Evolutionary conservation across 75 land plant species (phyloP).

Genomic region (Ceratopteris richardii): DNA sequence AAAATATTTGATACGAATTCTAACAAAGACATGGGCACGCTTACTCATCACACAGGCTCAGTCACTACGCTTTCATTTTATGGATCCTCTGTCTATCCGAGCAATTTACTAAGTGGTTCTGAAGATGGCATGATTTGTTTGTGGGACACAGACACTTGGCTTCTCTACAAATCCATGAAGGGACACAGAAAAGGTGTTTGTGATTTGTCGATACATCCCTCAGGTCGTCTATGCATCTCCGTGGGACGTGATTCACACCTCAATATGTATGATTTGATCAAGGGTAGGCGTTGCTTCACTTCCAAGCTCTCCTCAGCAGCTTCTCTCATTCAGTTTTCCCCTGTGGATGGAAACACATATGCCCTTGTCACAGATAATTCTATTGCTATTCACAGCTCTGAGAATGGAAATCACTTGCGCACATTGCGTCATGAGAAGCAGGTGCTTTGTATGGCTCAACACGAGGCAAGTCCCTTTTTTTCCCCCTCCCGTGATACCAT

Average conservation of each 20-base stretch:
- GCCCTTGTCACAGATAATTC: constrained; percentile 49
- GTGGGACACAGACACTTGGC: constrained; percentile 75
- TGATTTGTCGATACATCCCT: constrained; percentile 64
- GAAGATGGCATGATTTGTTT: constrained; percentile 71
- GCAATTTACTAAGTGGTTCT: constrained; percentile 60
- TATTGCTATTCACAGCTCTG: constrained; percentile 60
- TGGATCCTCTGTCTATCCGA: constrained; percentile 41
- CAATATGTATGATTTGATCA: constrained; percentile 66
- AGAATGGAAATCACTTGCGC: constrained; percentile 49
- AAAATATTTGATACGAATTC: constrained; percentile 64
- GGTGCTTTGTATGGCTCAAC: constrained; percentile 58
- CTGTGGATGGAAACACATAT: constrained; percentile 42
- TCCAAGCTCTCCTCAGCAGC: constrained; percentile 57
- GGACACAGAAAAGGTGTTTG: constrained; percentile 50
- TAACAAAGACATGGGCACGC: constrained; percentile 50
- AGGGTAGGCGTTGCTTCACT: constrained; percentile 71
- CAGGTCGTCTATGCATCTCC: constrained; percentile 60
- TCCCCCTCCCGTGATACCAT: too few relatives aligned
- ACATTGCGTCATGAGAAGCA: constrained; percentile 47
- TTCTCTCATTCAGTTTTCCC: constrained; percentile 45
- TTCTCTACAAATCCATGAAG: constrained; percentile 45
- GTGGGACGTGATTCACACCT: constrained; percentile 54
- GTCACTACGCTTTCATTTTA: constrained; percentile 60
- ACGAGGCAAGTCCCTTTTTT: constrained; percentile 25
- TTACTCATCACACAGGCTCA: constrained; percentile 38